Evolutionary conservation across 164 flowering plant species (phyloP).

Genomic region (Kalanchoe fedtschenkoi): DNA sequence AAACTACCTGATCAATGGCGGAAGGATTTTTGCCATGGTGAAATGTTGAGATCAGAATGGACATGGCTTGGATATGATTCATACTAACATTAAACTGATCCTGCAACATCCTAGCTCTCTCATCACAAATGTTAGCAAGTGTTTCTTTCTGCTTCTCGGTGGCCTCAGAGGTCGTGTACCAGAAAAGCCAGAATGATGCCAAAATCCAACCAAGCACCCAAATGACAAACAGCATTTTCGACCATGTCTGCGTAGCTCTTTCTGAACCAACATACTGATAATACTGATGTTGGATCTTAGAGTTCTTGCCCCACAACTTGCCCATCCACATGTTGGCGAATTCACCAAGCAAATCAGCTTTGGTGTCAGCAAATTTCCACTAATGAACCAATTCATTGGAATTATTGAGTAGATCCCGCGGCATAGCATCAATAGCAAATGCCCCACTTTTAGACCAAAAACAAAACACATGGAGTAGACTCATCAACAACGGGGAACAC

Average conservation of each 20-base stretch:
- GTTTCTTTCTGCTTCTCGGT: slow-evolving; percentile 70
- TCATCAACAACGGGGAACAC: slow-evolving; percentile 32
- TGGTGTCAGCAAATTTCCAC: slow-evolving; percentile 39
- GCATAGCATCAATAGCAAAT: slow-evolving; percentile 48
- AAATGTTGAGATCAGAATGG: slow-evolving; percentile 74
- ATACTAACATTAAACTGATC: slow-evolving; percentile 88
- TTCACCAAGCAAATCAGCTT: slow-evolving; percentile 29
- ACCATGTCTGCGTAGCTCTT: slow-evolving; percentile 42
- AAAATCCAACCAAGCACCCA: slow-evolving; percentile 41
- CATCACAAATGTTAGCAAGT: slow-evolving; percentile 78
- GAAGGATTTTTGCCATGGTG: slow-evolving; percentile 84
- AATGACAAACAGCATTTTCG: slow-evolving; percentile 39
- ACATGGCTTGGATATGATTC: slow-evolving; percentile 89
- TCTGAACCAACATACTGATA: slow-evolving; percentile 38
- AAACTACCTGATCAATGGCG: slow-evolving; percentile 77
- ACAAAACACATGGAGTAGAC: slow-evolving; percentile 38
- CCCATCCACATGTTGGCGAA: slow-evolving; percentile 36
- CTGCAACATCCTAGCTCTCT: slow-evolving; percentile 83
- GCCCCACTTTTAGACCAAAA: slow-evolving; percentile 52
- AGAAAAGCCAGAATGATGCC: slow-evolving; percentile 38
- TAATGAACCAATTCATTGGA: slow-evolving; percentile 54
- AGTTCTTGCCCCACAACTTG: slow-evolving; percentile 39
- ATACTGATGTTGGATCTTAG: slow-evolving; percentile 36
- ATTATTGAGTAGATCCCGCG: slow-evolving; percentile 44
- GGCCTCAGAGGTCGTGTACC: slow-evolving; percentile 51